phyloP scores from a whole-genome alignment of 257 asterid genomes.

The Solanum chaucha region DNA sequence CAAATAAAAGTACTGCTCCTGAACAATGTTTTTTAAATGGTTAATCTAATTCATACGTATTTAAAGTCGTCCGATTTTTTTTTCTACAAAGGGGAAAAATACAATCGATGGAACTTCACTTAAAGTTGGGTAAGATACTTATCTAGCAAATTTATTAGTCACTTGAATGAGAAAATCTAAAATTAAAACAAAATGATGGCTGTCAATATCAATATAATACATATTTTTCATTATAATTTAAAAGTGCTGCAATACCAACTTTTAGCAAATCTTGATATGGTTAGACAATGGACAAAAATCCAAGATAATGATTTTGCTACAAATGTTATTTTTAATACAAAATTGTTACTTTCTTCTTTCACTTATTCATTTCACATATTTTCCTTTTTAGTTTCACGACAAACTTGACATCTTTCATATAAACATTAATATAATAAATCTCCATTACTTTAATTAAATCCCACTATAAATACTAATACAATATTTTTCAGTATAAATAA shows the following conservation, averaged over 20 bases:
- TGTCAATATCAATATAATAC: conserved; percentile 7
- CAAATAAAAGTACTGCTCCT: not conserved
- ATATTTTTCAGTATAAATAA: not conserved
- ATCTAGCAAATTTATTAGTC: not conserved
- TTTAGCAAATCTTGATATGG: conserved; percentile 13
- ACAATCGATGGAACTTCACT: not conserved
- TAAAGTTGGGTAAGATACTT: not conserved
- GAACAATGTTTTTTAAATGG: not conserved
- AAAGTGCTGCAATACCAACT: conserved; percentile 21
- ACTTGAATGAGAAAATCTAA: not conserved
- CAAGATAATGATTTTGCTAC: not conserved
- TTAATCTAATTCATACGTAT: not conserved
- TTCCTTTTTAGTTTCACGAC: not conserved
- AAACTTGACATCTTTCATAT: not conserved
- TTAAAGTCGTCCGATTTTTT: not conserved
- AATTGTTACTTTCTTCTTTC: not conserved
- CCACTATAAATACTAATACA: not conserved
- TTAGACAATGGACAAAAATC: conserved; percentile 10
- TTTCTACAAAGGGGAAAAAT: not conserved
- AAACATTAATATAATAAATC: not conserved
- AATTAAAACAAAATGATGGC: not conserved
- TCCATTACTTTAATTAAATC: not conserved
- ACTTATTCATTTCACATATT: not conserved
- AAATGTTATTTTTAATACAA: not conserved
- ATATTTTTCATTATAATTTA: conserved; percentile 9